These are phyloP conservation scores for Zopfia rhizophila DNA, from an alignment of 2,329 filamentous ascomycete genomes.

Conservation along the genomic window DNA sequence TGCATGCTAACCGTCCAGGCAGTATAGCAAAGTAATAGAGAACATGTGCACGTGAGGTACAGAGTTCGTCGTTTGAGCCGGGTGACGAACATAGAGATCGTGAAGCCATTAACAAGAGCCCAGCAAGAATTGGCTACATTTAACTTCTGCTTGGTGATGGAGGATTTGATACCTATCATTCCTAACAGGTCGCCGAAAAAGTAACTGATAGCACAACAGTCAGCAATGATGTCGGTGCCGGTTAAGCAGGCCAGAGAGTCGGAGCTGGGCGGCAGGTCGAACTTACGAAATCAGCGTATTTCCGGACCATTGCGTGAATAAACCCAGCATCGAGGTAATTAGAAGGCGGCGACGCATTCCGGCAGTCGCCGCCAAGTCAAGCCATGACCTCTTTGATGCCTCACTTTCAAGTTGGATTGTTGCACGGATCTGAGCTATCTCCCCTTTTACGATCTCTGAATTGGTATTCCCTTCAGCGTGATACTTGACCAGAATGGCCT, in stretches of 20 bases:
- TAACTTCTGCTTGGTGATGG: constrained; percentile 41
- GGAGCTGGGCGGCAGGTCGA: too few relatives aligned
- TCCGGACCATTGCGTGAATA: constrained; percentile 74
- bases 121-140: constrained; percentile 68
- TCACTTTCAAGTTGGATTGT: constrained; percentile 67
- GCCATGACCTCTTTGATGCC: constrained; percentile 61
- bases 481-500: constrained; percentile 68
- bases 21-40: constrained; percentile 39
- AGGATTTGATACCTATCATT: constrained; percentile 66
- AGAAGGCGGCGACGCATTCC: constrained; percentile 71
- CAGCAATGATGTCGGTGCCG: not conserved
- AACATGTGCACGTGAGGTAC: constrained; percentile 57
- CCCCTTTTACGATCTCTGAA: constrained; percentile 70
- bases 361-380: constrained; percentile 67
- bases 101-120: constrained; percentile 65
- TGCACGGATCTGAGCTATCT: constrained; percentile 71
- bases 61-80: constrained; percentile 64
- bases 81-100: constrained; percentile 64
- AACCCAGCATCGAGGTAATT: constrained; percentile 68
- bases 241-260: not conserved
- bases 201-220: constrained; percentile 50
- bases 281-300: constrained; percentile 64
- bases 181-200: constrained; percentile 70
- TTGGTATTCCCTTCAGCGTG: constrained; percentile 69
- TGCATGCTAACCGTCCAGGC: constrained; percentile 57